Evolutionary conservation across 768 basidiomycete genomes (phyloP), one percentile per base, ranked within the genome.

Genomic region (Hericium coralloides): DNA sequence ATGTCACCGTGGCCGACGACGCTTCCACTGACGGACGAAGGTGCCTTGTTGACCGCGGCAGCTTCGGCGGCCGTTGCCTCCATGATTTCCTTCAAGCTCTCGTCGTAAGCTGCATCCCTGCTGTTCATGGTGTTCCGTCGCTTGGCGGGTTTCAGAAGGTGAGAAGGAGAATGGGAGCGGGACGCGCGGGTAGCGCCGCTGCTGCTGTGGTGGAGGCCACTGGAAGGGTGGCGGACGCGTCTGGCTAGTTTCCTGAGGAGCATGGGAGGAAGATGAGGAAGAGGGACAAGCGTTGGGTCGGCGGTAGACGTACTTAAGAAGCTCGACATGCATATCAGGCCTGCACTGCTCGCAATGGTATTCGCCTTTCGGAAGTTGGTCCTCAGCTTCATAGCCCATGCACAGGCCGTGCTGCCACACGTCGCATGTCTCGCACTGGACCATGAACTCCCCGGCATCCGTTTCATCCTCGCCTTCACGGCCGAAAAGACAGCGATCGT

Each of bases 401-500:
- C 97, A 99, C 10, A 85, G 78, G 3, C 94, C 94, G 69, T 99
- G 95, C 72, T 99, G 95, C 95, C 95, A 99, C 55, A 91, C 92
- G 66, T 94, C 90, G 76, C 95, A 99, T 47, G 78, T 85, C 73
- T 98, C 95, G 73, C 95, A 99, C 70, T 93, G 89, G 52, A 98
- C 92, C 92, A 98, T 97, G 74, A 95, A 91, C 69, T 92, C 94
- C 50, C 92, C 91, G 53, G 89, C 91, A 68, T 87, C 85, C 53
- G 82, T 81, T 66, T 87, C 85, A 64, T 85, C 84, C 69, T 88
- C 87, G 76, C 72, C 73, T 72, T 67, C 60, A 26, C 26, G 60
- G 54, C 58, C 43, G 18, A 38, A 25, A 20, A 55, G 58, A 58
- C 49, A 61, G 31, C 31, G 31, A 31, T 31, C 31, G 57, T 58